phyloP scores from a whole-genome alignment of 306 rosid genomes.

The Erythrophleum fordii region DNA sequence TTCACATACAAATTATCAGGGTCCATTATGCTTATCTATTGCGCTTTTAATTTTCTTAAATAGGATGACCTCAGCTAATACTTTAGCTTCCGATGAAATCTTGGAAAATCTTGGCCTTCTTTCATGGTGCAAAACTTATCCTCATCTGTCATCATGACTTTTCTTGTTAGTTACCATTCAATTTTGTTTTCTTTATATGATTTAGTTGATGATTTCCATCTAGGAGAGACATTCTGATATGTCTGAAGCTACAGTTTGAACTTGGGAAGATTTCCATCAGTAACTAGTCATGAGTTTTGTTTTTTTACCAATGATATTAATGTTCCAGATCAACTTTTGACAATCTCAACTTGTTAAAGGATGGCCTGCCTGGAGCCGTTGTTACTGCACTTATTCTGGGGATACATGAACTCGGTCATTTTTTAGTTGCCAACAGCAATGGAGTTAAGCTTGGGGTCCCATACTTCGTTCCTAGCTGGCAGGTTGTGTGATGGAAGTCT shows the following conservation, averaged over 20 bases:
- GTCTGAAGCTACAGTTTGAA: slow-evolving; percentile 13
- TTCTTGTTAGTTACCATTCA: no score
- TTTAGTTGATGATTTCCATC: slow-evolving; percentile 18
- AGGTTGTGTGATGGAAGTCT: slow-evolving; percentile 59
- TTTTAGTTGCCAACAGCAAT: slow-evolving; percentile 59
- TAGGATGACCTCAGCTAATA: slow-evolving; percentile 29
- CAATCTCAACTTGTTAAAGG: slow-evolving; percentile 81
- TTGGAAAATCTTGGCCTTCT: no score
- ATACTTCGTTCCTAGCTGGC: slow-evolving; percentile 94
- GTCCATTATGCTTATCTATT: slow-evolving; percentile 20
- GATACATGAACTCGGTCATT: slow-evolving; percentile 79
- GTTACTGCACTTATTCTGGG: slow-evolving; percentile 81
- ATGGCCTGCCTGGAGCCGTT: slow-evolving; percentile 85
- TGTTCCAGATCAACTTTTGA: slow-evolving; percentile 82
- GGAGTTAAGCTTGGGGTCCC: slow-evolving; percentile 91
- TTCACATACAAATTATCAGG: neutral
- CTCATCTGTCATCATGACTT: neutral
- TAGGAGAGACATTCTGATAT: slow-evolving; percentile 4
- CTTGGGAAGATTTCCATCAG: neutral
- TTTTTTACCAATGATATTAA: slow-evolving; percentile 42
- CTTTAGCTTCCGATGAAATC: slow-evolving; percentile 35
- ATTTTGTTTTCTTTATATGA: neutral
- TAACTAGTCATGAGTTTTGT: slow-evolving; percentile 16
- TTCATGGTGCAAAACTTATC: slow-evolving; percentile 1
- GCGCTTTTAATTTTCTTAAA: slow-evolving; percentile 20